Evolutionary conservation across 495 filamentous ascomycete genomes (phyloP).

Genomic region (Copromyces sp.): DNA sequence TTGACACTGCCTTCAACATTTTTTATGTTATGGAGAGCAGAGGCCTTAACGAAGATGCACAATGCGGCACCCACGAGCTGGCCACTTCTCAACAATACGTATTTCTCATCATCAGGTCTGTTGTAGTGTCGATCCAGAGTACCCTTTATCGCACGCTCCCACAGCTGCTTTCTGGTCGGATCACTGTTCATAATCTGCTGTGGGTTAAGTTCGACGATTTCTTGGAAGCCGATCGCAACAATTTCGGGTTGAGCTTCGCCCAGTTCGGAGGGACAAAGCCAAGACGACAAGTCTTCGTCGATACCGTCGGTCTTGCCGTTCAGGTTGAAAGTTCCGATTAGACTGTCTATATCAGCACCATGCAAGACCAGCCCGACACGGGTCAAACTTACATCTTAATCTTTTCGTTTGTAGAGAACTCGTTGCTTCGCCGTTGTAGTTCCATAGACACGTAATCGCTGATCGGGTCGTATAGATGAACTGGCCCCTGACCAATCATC

Average conservation of each 20-base stretch:
- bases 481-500: slow-evolving; percentile 70
- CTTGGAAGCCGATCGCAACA: slow-evolving; percentile 85
- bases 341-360: slow-evolving; percentile 43
- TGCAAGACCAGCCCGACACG: neutral
- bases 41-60: slow-evolving; percentile 78
- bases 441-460: slow-evolving; percentile 79
- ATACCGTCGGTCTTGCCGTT: slow-evolving; percentile 74
- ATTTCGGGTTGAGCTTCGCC: slow-evolving; percentile 57
- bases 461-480: slow-evolving; percentile 84
- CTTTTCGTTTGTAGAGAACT: slow-evolving; percentile 39
- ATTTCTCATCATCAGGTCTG: slow-evolving; percentile 55
- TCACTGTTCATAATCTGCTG: slow-evolving; percentile 99
- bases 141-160: slow-evolving; percentile 72
- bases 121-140: slow-evolving; percentile 65
- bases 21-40: slow-evolving; percentile 68
- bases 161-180: slow-evolving; percentile 69
- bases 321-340: slow-evolving; percentile 87
- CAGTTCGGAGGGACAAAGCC: slow-evolving; percentile 56
- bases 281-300: slow-evolving; percentile 68
- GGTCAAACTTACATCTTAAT: slow-evolving; percentile 35
- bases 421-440: slow-evolving; percentile 48
- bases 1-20: slow-evolving; percentile 94
- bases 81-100: slow-evolving; percentile 81
- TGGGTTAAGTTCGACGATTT: slow-evolving; percentile 92
- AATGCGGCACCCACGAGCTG: slow-evolving; percentile 92